Evolutionary conservation across 2,329 filamentous ascomycete genomes (phyloP), one percentile per base, ranked within the genome.

Genomic region (Diaporthe nobilis): DNA sequence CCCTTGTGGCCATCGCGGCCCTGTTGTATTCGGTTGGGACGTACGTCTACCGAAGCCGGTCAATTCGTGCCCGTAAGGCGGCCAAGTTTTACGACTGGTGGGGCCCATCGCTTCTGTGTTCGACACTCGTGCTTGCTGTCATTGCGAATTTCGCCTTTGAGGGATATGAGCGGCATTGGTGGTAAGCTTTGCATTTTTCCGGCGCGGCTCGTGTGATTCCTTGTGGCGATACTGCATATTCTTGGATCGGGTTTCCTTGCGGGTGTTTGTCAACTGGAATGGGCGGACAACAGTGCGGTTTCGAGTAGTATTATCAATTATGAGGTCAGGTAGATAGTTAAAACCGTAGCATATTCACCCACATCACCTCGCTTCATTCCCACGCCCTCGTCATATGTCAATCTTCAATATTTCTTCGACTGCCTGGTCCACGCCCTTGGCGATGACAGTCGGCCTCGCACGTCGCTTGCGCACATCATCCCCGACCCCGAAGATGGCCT

Each of bases 71-170:
- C 79, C 90, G 96, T 71, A 92, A 92, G 78, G 95, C 94, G n/a
- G 95, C 96, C 55, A 93, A 92, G 80, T 99, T 97, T 84, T 97
- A 98, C 83, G 97, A 99, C 83, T 93, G 92, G 79, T 94, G 92
- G 89, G 97, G 97, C 0, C 96, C 97, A 0, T 95, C 90, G 5
- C 85, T 92, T 31, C 88, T 99, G 44, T 98, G 95, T 80, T 81
- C 89, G 12, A 90, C 94, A 3, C 84, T 98, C 72, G 90, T 98
- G 57, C 85, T 89, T 0, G 94, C 95, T 3, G 92, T 98, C 15
- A 86, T 89, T 5, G 82, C 97, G 37, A 98, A 97, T 83, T 97
- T 98, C 87, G 94, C 86, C 6, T 92, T 95, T 80, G 92, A 96
- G 77, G 89, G 95, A n/a, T 89, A 88, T 51, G 90, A 92, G 68